phyloP scores from a whole-genome alignment of 345 rosid genomes.

The Bruguiera sexangula region DNA sequence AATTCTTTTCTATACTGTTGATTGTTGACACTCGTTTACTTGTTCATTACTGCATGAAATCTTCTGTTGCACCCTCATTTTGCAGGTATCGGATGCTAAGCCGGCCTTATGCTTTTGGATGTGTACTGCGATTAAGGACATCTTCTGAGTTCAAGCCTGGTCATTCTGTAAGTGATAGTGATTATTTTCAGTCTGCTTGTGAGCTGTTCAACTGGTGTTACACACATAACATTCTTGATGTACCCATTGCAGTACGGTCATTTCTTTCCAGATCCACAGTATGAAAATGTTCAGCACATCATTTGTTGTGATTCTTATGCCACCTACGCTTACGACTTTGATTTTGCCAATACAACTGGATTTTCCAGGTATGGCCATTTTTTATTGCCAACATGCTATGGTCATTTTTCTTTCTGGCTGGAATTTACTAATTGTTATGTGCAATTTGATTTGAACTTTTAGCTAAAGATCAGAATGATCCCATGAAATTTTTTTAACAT shows the following conservation, averaged over 20 bases:
- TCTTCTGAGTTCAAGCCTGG: slow-evolving; percentile 91
- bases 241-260: slow-evolving; percentile 79
- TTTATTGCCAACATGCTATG: not conserved
- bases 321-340: slow-evolving; percentile 95
- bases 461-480: too few species aligned
- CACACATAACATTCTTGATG: slow-evolving; percentile 16
- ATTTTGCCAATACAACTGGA: slow-evolving; percentile 65
- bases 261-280: slow-evolving; percentile 97
- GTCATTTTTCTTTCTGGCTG: not conserved
- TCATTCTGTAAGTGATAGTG: slow-evolving; percentile 61
- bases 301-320: slow-evolving; percentile 96
- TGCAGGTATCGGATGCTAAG: slow-evolving; percentile 89
- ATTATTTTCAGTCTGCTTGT: not conserved
- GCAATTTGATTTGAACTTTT: too few species aligned
- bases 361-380: slow-evolving; percentile 64
- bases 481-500: too few species aligned
- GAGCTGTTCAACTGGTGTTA: slow-evolving; percentile 2
- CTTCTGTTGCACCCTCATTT: slow-evolving; percentile 11
- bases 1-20: not conserved
- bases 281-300: slow-evolving; percentile 95
- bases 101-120: slow-evolving; percentile 92
- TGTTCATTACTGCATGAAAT: not conserved
- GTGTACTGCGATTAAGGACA: slow-evolving; percentile 83
- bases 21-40: not conserved
- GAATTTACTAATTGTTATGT: not conserved